phyloP scores from a whole-genome alignment of 495 filamentous ascomycete genomes.

The Neurospora sp. region DNA sequence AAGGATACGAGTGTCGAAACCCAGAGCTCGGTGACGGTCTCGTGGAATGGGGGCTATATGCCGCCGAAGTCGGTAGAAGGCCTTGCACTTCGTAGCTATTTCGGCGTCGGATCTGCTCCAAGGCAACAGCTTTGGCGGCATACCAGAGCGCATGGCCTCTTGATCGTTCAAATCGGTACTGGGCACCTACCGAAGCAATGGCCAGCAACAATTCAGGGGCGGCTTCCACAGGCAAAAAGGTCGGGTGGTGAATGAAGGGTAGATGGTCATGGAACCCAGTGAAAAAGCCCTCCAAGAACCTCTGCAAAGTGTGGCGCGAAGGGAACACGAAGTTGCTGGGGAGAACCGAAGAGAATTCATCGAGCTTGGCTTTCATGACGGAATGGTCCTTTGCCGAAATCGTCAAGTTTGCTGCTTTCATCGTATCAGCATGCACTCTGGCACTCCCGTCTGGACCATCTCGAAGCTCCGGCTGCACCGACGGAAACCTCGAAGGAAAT shows the following conservation, averaged over 20 bases:
- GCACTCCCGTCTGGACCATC: slow-evolving; percentile 40
- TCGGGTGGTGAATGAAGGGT: slow-evolving; percentile 59
- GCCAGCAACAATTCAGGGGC: slow-evolving; percentile 53
- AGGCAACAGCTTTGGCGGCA: slow-evolving; percentile 46
- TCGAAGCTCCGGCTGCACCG: slow-evolving; percentile 53
- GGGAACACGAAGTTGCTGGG: slow-evolving; percentile 55
- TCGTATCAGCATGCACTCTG: slow-evolving; percentile 32
- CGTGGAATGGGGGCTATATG: slow-evolving; percentile 42
- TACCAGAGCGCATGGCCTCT: slow-evolving; percentile 62
- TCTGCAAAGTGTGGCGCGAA: slow-evolving; percentile 52
- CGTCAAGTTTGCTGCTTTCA: slow-evolving; percentile 46
- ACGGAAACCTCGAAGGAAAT: slow-evolving; percentile 60
- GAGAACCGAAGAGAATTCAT: slow-evolving; percentile 57
- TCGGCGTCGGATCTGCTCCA: slow-evolving; percentile 43
- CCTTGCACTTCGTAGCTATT: slow-evolving; percentile 41
- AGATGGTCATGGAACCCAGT: slow-evolving; percentile 60
- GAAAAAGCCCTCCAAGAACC: slow-evolving; percentile 58
- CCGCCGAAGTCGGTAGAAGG: slow-evolving; percentile 36
- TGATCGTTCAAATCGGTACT: slow-evolving; percentile 60
- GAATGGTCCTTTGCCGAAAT: slow-evolving; percentile 55
- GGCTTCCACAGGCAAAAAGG: slow-evolving; percentile 42
- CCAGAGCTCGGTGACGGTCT: slow-evolving; percentile 40
- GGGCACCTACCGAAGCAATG: slow-evolving; percentile 54
- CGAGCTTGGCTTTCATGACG: slow-evolving; percentile 50
- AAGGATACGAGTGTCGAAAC: slow-evolving; percentile 41